phyloP scores from a whole-genome alignment of 441 rosid species.

The Gossypium schwendimanii region DNA sequence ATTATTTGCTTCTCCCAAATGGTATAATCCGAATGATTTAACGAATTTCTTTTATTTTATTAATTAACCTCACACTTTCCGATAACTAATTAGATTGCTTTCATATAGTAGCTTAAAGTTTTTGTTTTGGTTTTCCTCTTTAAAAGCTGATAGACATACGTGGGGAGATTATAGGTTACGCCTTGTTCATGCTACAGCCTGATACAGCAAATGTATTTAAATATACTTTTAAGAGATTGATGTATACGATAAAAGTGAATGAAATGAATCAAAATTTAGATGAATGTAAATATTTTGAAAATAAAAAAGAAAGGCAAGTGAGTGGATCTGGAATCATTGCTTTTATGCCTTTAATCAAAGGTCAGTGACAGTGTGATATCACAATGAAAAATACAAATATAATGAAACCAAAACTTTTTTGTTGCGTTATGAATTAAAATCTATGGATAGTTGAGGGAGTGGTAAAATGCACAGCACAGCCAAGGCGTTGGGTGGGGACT shows the following conservation, averaged over 20 bases:
- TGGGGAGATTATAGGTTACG: neutral
- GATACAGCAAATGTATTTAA: neutral
- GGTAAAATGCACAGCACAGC: neutral
- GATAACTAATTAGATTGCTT: neutral
- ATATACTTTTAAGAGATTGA: too few species aligned
- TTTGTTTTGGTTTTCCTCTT: neutral
- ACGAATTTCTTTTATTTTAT: too few species aligned
- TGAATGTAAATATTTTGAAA: too few species aligned
- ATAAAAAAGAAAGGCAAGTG: neutral
- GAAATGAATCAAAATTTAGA: neutral
- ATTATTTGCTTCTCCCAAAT: too few species aligned
- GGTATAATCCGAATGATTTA: too few species aligned
- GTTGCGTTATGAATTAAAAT: neutral
- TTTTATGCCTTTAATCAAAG: neutral
- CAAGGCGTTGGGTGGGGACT: neutral
- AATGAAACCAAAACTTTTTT: neutral
- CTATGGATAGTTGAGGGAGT: neutral
- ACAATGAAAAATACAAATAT: neutral
- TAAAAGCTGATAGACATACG: neutral
- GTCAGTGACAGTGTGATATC: neutral
- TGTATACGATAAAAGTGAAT: too few species aligned
- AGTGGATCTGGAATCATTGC: neutral
- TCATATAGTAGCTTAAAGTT: neutral
- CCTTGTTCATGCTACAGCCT: neutral
- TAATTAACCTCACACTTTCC: too few species aligned